These are phyloP conservation scores for Aspergillus floridensis DNA, from an alignment of 2,329 filamentous ascomycete species.

Conservation along the genomic window DNA sequence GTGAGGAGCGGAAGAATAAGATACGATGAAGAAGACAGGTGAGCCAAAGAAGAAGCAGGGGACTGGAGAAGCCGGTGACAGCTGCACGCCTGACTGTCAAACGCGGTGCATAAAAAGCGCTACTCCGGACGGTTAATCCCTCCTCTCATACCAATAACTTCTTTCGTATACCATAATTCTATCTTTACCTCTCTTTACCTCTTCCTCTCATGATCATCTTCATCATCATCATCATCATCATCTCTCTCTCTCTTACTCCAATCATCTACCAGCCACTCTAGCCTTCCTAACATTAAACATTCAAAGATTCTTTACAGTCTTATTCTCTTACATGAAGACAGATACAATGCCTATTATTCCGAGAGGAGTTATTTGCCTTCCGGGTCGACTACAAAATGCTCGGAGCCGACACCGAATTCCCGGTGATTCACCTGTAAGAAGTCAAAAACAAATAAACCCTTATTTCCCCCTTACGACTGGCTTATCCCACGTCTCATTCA, in stretches of 20 bases:
- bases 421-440: background rate
- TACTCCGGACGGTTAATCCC: background rate
- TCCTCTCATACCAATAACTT: background rate
- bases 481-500: background rate
- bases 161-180: background rate
- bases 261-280: background rate
- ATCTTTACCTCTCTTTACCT: background rate
- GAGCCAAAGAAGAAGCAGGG: background rate
- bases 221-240: background rate
- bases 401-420: background rate
- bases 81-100: background rate
- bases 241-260: background rate
- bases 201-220: background rate
- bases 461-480: background rate
- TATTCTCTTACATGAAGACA: background rate
- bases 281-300: too few species aligned
- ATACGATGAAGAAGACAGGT: too few species aligned
- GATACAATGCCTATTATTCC: background rate
- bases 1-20: background rate
- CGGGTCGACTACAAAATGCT: background rate
- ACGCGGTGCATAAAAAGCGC: background rate
- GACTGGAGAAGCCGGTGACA: background rate
- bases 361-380: background rate
- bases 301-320: background rate
- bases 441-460: background rate